phyloP scores from a whole-genome alignment of 2,329 filamentous ascomycete species.

The Penicillium concentricum region DNA sequence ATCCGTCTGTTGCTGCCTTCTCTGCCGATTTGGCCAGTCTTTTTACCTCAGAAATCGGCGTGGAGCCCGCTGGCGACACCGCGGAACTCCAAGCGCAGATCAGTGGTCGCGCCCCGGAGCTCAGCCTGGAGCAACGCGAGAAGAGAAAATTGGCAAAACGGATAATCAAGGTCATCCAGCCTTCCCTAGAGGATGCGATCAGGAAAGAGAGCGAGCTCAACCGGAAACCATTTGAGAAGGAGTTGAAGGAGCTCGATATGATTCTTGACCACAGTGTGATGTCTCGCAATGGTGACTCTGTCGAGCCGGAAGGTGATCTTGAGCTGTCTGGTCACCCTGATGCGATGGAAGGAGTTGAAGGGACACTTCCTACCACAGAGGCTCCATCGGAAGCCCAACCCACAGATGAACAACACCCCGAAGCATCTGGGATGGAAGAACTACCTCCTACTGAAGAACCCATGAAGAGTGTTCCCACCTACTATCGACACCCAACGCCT shows the following conservation, averaged over 20 bases:
- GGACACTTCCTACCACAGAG: conserved; percentile 13
- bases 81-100: conserved; percentile 52
- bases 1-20: conserved; percentile 62
- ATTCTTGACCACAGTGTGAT: conserved; percentile 67
- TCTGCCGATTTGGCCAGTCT: conserved; percentile 58
- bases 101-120: conserved; percentile 47
- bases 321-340: conserved; percentile 30
- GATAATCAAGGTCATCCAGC: conserved; percentile 80
- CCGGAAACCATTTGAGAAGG: conserved; percentile 65
- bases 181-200: conserved; percentile 71
- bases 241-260: conserved; percentile 71
- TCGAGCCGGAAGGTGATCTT: conserved; percentile 43
- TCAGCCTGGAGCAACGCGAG: conserved; percentile 68
- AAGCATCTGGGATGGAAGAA: conserved; percentile 13
- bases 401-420: conserved; percentile 6
- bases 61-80: conserved; percentile 48
- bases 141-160: conserved; percentile 82
- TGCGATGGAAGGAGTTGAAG: conserved; percentile 24
- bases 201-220: conserved; percentile 79
- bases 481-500: conserved; percentile 48
- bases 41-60: conserved; percentile 55
- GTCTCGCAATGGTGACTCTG: conserved; percentile 49
- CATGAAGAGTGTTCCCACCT: conserved; percentile 29
- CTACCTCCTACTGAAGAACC: conserved; percentile 15
- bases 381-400: conserved; percentile 8